Conservation (phyloP, 129 eudicot species). For the Calendula officinalis region DNA sequence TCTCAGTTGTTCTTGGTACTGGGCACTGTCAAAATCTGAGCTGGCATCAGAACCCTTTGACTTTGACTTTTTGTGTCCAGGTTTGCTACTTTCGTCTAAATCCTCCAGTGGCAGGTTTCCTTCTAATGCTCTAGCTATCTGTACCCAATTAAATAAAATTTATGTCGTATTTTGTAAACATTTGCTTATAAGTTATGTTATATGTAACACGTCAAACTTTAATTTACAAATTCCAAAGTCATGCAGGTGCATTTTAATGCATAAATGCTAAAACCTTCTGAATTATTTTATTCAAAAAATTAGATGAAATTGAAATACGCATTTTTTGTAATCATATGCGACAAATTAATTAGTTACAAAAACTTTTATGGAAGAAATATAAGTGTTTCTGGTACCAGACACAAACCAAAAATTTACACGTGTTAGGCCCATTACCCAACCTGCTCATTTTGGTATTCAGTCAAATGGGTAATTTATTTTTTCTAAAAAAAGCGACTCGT, state of each 20-base stretch:
- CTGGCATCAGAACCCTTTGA: conserved; percentile 52
- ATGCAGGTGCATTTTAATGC: no score
- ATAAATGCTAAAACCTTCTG: no score
- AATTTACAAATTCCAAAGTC: no score
- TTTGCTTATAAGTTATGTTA: background rate
- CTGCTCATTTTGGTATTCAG: background rate
- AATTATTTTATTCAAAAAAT: no score
- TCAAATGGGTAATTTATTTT: no score
- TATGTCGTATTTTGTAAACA: background rate
- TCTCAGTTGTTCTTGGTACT: conserved; percentile 56
- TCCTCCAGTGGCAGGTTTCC: conserved; percentile 65
- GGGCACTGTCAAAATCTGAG: conserved; percentile 61
- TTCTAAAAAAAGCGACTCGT: no score
- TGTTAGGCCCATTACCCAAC: background rate
- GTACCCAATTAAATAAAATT: conserved; percentile 10
- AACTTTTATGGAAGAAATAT: no score
- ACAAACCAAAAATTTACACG: background rate
- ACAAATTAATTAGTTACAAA: no score
- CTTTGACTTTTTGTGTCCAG: conserved; percentile 38
- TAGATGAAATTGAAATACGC: no score
- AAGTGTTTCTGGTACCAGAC: no score
- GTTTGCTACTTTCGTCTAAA: conserved; percentile 41
- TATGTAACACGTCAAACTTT: no score
- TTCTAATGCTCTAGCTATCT: conserved; percentile 73
- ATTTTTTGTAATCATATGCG: no score